Percentiles rank a stretch among this genome's conserved stretches.
Conservation (phyloP, 352 stramenopile genomes). For the Albugo candida region DNA sequence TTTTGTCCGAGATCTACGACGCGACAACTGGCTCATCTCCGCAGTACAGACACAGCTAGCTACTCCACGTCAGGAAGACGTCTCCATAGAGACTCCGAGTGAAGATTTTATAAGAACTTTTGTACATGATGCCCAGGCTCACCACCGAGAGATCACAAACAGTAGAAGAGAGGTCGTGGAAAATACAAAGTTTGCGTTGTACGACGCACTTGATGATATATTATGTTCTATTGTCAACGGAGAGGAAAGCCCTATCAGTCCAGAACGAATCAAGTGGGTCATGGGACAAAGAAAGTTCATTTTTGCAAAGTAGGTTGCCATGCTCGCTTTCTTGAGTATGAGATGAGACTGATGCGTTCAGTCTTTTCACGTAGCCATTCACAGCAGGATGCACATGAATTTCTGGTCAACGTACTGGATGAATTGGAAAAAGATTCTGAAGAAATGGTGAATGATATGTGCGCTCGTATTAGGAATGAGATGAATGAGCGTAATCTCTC, state of each 20-base stretch:
- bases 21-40: constrained; percentile 3
- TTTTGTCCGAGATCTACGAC: constrained; percentile 13
- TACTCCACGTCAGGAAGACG: not conserved
- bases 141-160: no score
- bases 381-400: constrained; percentile 78
- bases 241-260: constrained; percentile 51
- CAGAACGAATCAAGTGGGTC: constrained; percentile 49
- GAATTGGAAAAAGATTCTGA: constrained; percentile 59
- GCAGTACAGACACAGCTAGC: not conserved
- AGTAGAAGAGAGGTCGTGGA: constrained; percentile 9
- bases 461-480: no score
- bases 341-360: constrained; percentile 1
- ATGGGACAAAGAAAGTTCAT: constrained; percentile 61
- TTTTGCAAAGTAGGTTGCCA: constrained; percentile 43
- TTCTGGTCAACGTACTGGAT: constrained; percentile 62
- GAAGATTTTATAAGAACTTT: constrained; percentile 1
- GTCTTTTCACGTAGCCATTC: constrained; percentile 23
- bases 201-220: constrained; percentile 5
- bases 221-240: constrained; percentile 38
- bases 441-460: no score
- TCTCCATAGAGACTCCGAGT: no score
- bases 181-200: constrained; percentile 2
- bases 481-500: constrained; percentile 15
- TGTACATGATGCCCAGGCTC: no score
- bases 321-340: constrained; percentile 1